phyloP scores from a whole-genome alignment of 2,329 filamentous ascomycete species.

The Alternaria infectoria region DNA sequence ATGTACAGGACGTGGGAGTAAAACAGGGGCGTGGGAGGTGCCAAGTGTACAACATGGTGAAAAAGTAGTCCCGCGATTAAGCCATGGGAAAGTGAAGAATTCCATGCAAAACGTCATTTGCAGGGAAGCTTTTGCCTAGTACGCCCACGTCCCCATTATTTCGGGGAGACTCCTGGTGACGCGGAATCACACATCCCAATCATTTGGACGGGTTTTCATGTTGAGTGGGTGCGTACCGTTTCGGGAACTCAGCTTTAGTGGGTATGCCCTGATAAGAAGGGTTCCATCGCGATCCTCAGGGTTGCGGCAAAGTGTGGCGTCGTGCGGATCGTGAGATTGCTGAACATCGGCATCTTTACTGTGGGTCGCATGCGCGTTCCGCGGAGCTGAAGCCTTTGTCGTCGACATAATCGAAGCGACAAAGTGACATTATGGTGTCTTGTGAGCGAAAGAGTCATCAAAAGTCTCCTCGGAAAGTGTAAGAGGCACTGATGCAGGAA shows the following conservation, averaged over 20 bases:
- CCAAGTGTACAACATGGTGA: not conserved
- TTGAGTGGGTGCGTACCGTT: not conserved
- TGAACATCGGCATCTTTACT: conserved; percentile 5
- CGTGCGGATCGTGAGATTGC: conserved; percentile 5
- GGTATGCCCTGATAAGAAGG: not conserved
- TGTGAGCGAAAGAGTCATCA: not conserved
- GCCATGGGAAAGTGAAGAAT: conserved; percentile 28
- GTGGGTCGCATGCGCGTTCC: not conserved
- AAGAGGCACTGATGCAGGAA: not conserved
- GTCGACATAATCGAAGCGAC: not conserved
- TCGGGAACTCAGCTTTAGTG: not conserved
- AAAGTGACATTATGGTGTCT: not conserved
- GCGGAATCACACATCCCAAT: conserved; percentile 4
- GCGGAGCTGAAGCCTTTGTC: not conserved
- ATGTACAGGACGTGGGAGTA: not conserved
- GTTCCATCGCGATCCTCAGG: conserved; percentile 7
- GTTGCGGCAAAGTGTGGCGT: conserved; percentile 6
- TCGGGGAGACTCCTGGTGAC: not conserved
- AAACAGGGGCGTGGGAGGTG: not conserved
- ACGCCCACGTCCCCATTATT: conserved; percentile 4
- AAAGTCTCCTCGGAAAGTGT: not conserved
- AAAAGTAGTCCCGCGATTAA: not conserved
- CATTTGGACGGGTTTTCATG: not conserved
- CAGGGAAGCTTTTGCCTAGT: conserved; percentile 19
- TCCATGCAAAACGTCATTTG: conserved; percentile 30